These are phyloP conservation scores for Coffea humblotiana DNA, from an alignment of 305 asterid species.

Conservation along the genomic window DNA sequence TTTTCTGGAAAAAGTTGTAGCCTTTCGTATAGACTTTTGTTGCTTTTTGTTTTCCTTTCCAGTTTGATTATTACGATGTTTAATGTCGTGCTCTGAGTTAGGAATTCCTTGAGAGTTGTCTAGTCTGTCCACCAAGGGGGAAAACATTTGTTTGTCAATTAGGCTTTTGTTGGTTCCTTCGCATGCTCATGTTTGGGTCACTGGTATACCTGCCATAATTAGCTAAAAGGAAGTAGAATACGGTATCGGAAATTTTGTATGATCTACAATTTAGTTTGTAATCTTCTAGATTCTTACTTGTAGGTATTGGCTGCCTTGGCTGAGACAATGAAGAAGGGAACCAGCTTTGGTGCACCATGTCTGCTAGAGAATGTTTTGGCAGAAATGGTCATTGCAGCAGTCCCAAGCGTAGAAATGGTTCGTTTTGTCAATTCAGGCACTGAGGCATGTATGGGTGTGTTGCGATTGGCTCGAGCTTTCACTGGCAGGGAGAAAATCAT, in stretches of 20 bases:
- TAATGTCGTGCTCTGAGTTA: background rate
- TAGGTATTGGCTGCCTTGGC: constrained; percentile 93
- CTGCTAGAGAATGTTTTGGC: constrained; percentile 91
- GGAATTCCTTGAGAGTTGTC: background rate
- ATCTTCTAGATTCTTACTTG: constrained; percentile 11
- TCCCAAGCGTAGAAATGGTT: constrained; percentile 96
- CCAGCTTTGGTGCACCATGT: constrained; percentile 99
- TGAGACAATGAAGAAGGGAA: constrained; percentile 97
- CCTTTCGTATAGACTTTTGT: background rate
- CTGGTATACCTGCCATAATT: background rate
- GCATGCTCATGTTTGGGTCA: background rate
- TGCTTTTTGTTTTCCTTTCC: background rate
- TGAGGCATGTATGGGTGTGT: constrained; percentile 97
- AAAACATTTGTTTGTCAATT: background rate
- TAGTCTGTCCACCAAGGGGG: background rate
- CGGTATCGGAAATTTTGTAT: background rate
- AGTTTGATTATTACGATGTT: background rate
- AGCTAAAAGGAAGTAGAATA: background rate
- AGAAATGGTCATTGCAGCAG: constrained; percentile 93
- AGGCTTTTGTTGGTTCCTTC: background rate
- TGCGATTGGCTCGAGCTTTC: constrained; percentile 91
- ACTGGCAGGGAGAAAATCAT: constrained; percentile 77
- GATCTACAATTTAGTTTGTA: background rate
- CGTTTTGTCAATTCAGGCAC: constrained; percentile 98
- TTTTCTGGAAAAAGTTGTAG: background rate